Evolutionary conservation across 345 rosid genomes (phyloP), one percentile per base, ranked within the genome.

Genomic region (Noccaea bulbosa): DNA sequence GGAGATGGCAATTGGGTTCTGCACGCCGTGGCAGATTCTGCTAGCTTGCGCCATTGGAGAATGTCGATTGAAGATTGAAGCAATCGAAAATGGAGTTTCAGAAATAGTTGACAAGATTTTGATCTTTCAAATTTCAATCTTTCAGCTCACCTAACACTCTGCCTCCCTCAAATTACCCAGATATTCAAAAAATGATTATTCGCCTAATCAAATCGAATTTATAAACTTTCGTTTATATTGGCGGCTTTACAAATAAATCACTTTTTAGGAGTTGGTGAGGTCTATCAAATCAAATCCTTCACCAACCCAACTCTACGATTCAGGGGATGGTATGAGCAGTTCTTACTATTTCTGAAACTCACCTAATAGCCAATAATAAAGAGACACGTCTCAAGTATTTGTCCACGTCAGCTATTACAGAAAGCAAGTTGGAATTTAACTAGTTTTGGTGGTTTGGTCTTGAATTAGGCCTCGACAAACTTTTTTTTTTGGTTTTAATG

Each of bases 31-130:
- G 64, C 72, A 76, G 75, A 84, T 78, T 79, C 78, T 81, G 82
- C 81, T 79, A 17, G 47, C 88, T 75, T 87, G 87, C 4, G 92
- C 89, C 94, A 89, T 87, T 24, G 70, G 38, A 20, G 52, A 8
- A 14, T 5, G 46, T 17, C 44, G 6, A 63, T 15, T 27, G 52
- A 45, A 44, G 6, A 63, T 15, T 27, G 52, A 45, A 44, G 11
- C 55, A 51, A 24, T 5, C 15, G 5, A 44, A 10, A 39, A 24
- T 38, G 57, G 14, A n/a, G 37, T 11, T 52, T 50, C 15, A 16
- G 55, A 63, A 8, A 16, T 4, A 20, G 49, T 20, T 16, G 7
- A 38, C 6, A 22, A 12, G 11, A 15, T 16, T 22, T 63, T 65
- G 49, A 38, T 17, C 20, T 17, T n/a, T n/a, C n/a, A 27, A 51